Base-by-base conservation (phyloP, 1,139 yeast species). In the Nakaseomyces kungkrabaensis region DNA sequence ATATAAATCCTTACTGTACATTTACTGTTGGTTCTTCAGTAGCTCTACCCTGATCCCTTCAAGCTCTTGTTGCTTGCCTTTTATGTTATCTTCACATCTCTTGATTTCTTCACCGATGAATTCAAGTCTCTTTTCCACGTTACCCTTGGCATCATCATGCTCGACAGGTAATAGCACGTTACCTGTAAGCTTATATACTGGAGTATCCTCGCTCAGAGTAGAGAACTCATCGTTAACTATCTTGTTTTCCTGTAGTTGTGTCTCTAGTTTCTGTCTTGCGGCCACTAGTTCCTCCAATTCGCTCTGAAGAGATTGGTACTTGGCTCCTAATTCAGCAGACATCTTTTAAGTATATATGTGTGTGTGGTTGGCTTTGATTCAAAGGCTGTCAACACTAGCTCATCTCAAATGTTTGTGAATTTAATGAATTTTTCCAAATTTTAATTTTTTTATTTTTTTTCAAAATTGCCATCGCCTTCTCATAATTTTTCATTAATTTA, bases 81-180 rank as follows among this genome's bases (percentile, higher is more conserved):
- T 70, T 49, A 85, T 78, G 59, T 77, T 79, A 6, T 67, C 68
- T 57, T 85, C 92, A 36, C 84, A 85, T 49, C 86, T 70, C 49
- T 73, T 73, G 56, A 92, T 86, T 68, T 92, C 97, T 36, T 73
- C 73, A 56, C 78, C 73, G 49, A 92, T 92, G 60, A 87, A 92
- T 66, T 89, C 96, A 47, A 92, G 75, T 67, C 98, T 82, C 67
- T 90, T 92, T 33, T 75, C 77, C 37, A 92, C 97, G 62, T 90
- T 92, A 61, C 77, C 60, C 58, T 80, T 78, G 36, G 97, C 96
- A 66, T 92, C 97, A 11, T 67, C 67, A 56, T 77, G 78, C 50
- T 89, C 96, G 63, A 90, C 96, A 2, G 97, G 97, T 54, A 92
- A 74, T 54, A 92, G 74, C 6, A 90, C 89, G 9, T 96, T 96